Percentiles rank a stretch among this genome's conserved stretches.
phyloP scores from a whole-genome alignment of 345 rosid genomes.

The Populus simonii region DNA sequence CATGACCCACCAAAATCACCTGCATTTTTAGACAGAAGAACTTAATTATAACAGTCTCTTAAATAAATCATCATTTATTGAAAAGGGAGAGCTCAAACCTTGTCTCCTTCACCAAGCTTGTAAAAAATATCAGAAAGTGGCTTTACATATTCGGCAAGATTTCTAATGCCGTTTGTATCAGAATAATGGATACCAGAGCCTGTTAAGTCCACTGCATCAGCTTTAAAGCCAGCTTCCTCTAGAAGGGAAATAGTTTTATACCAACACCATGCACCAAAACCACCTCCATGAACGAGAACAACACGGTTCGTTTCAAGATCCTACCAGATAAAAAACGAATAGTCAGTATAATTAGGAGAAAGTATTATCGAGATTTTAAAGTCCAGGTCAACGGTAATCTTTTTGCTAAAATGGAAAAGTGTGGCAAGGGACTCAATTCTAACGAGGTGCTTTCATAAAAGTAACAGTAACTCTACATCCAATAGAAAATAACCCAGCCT shows the following conservation, averaged over 20 bases:
- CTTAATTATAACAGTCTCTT: background rate
- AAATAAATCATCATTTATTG: background rate
- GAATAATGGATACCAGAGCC: conserved; percentile 56
- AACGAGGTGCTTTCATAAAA: background rate
- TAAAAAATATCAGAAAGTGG: conserved; percentile 34
- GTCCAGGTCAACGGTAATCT: background rate
- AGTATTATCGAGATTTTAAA: too few relatives aligned
- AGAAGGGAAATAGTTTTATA: conserved; percentile 70
- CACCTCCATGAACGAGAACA: conserved; percentile 83
- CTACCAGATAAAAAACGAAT: background rate
- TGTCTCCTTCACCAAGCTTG: conserved; percentile 29
- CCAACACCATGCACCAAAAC: conserved; percentile 93
- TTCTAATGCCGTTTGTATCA: conserved; percentile 41
- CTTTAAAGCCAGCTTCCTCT: conserved; percentile 50
- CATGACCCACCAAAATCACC: conserved; percentile 51
- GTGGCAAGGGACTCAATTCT: background rate
- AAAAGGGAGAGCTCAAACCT: conserved; percentile 19
- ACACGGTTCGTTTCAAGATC: conserved; percentile 50
- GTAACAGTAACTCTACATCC: background rate
- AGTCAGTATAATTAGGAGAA: background rate
- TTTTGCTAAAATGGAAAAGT: background rate
- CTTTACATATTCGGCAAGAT: conserved; percentile 33
- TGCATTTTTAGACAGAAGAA: conserved; percentile 5
- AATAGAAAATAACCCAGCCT: background rate
- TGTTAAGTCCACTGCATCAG: conserved; percentile 59